phyloP scores from a whole-genome alignment of 78 protist species.

The Dictyostelium firmibasis region DNA sequence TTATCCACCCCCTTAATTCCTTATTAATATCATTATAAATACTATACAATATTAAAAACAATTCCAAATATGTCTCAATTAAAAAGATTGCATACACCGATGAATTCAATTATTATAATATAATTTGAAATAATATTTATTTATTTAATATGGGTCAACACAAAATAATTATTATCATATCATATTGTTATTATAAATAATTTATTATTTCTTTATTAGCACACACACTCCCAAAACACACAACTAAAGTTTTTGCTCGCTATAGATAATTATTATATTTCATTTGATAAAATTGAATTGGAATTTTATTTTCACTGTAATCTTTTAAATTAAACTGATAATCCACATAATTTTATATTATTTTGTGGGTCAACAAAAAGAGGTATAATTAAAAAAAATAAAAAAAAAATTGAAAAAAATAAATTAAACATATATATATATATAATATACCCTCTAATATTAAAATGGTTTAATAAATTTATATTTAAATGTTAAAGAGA shows the following conservation, averaged over 20 bases:
- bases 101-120: neutral
- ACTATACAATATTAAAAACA: neutral
- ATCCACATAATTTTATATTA: neutral
- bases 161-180: too few relatives aligned
- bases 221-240: neutral
- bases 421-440: neutral
- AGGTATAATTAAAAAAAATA: neutral
- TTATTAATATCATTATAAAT: neutral
- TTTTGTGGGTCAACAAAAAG: neutral
- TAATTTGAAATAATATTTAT: neutral
- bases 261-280: conserved; percentile 5
- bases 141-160: neutral
- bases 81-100: neutral
- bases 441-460: neutral
- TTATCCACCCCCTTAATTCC: neutral
- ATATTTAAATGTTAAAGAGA: neutral
- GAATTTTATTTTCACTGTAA: neutral
- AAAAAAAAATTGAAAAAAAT: neutral
- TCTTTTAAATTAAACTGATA: neutral
- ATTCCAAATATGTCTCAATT: neutral
- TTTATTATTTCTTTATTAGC: neutral
- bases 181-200: neutral
- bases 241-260: neutral
- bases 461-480: neutral
- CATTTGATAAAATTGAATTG: neutral